Base-by-base conservation (phyloP, 768 basidiomycete species). In the Xerocomus brunneocitrinus region DNA sequence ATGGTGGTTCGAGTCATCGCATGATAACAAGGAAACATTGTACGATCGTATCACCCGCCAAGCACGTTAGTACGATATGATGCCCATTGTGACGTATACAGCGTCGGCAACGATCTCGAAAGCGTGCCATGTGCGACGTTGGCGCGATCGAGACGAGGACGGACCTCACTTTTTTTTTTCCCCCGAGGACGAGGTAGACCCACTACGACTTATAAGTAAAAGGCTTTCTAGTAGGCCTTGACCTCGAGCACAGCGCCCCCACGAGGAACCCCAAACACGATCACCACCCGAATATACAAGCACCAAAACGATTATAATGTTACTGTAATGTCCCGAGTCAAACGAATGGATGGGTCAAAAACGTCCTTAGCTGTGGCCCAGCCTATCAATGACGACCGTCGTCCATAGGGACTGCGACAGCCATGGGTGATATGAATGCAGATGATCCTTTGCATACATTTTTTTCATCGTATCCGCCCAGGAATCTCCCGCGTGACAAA, bases 401-500 rank as follows among this genome's bases (percentile, higher is more conserved):
- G 45, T 22, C 30, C 32, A 32, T 38, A 35, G 34, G 36, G 36
- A 16, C 35, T 5, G 5, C 6, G 14, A 16, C 16, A 35, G 16
- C 35, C 35, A 35, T 16, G 35, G 35, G 14, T 35, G 14, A 16
- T 35, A 35, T 16, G 14, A 7, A 35, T 16, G 1, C 14, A 32
- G 4, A 32, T 32, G 31, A 9, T 32, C 31, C 31, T 3, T 10
- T 32, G 36, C 8, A 19, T n/a, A 39, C 7, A 39, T 8, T 2
- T 6, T 32, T 27, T 31, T 40, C 28, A 67, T 45, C 65, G 65
- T 51, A 67, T 59, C 43, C 58, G 55, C 8, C 63, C 60, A 16
- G 55, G 27, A 27, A 77, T 52, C 56, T 77, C 76, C 24, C 67
- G 63, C 12, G 73, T 70, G 53, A 78, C 67, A 48, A 66, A 79